A percentile compares a stretch with the other conserved stretches of the same genome.
These are phyloP conservation scores for Fusarium redolens DNA, from an alignment of 2,329 filamentous ascomycete species.

Conservation along the genomic window DNA sequence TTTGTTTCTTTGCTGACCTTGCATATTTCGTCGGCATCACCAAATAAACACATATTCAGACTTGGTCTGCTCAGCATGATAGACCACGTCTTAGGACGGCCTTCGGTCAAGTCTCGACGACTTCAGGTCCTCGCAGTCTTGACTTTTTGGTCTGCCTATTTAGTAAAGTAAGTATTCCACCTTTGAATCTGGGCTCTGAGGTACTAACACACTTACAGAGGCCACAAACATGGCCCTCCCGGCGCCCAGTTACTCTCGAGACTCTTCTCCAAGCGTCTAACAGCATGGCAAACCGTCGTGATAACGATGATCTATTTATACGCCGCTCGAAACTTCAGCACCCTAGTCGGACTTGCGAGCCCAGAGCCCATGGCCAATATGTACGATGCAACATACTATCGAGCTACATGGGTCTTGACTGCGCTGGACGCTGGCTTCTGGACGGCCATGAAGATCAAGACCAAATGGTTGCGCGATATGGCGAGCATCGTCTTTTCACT, in stretches of 20 bases:
- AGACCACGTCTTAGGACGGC: slow-evolving; percentile 93
- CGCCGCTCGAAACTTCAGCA: slow-evolving; percentile 90
- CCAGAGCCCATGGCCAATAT: slow-evolving; percentile 95
- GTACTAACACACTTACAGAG: slow-evolving; percentile 63
- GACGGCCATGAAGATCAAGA: slow-evolving; percentile 93
- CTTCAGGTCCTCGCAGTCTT: slow-evolving; percentile 93
- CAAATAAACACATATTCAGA: neutral
- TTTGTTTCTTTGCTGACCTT: slow-evolving; percentile 13
- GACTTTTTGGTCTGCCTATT: slow-evolving; percentile 89
- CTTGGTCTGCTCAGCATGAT: slow-evolving; percentile 57
- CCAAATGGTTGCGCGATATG: slow-evolving; percentile 83
- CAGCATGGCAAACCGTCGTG: slow-evolving; percentile 89
- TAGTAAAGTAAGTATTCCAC: slow-evolving; percentile 70
- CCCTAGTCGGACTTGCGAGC: slow-evolving; percentile 88
- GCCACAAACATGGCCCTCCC: slow-evolving; percentile 89
- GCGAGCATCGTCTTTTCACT: slow-evolving; percentile 84
- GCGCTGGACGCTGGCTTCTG: slow-evolving; percentile 97
- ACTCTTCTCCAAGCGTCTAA: slow-evolving; percentile 76
- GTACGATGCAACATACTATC: slow-evolving; percentile 92
- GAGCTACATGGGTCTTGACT: slow-evolving; percentile 96
- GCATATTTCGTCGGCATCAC: neutral
- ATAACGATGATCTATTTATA: slow-evolving; percentile 93
- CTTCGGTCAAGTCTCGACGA: slow-evolving; percentile 90
- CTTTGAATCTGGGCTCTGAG: neutral
- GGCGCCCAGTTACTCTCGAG: slow-evolving; percentile 76